These are phyloP conservation scores for Clarireedia homoeocarpa DNA, from an alignment of 2,329 filamentous ascomycete species.

Conservation along the genomic window DNA sequence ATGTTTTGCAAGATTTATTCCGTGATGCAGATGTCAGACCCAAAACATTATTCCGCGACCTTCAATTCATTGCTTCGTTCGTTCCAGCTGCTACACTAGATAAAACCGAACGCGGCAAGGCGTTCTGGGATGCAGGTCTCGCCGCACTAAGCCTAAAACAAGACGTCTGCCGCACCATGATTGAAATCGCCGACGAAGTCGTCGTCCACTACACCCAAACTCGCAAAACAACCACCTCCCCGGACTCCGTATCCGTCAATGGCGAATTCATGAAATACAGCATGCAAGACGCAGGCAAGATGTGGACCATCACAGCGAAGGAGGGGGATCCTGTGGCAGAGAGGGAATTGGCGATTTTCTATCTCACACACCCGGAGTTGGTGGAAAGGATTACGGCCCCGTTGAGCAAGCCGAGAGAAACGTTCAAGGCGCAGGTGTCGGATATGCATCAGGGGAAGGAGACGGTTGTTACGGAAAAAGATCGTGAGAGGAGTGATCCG, in stretches of 20 bases:
- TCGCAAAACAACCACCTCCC: constrained; percentile 36
- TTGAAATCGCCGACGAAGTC: constrained; percentile 62
- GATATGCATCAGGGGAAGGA: constrained; percentile 50
- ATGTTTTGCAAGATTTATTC: constrained; percentile 60
- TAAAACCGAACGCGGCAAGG: constrained; percentile 58
- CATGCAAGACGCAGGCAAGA: constrained; percentile 73
- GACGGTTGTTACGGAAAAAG: constrained; percentile 38
- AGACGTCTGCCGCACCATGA: constrained; percentile 60
- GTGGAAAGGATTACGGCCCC: constrained; percentile 75
- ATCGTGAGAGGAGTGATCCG: constrained; percentile 65
- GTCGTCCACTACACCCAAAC: constrained; percentile 60
- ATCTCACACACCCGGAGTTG: constrained; percentile 83
- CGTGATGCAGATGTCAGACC: constrained; percentile 62
- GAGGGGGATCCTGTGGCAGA: constrained; percentile 86
- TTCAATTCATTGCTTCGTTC: constrained; percentile 67
- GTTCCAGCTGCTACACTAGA: constrained; percentile 54
- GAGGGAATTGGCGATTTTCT: constrained; percentile 87
- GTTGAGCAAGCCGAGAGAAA: constrained; percentile 74
- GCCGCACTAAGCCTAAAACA: constrained; percentile 86
- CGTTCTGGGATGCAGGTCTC: constrained; percentile 75
- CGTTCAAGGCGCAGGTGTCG: constrained; percentile 85
- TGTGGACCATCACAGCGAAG: constrained; percentile 90
- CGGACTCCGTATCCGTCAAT: constrained; percentile 28
- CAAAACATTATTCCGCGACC: constrained; percentile 70
- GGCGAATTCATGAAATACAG: constrained; percentile 51